Evolutionary conservation across 2,329 filamentous ascomycete genomes (phyloP), one percentile per base, ranked within the genome.

Genomic region (Pseudogymnoascus sp.): DNA sequence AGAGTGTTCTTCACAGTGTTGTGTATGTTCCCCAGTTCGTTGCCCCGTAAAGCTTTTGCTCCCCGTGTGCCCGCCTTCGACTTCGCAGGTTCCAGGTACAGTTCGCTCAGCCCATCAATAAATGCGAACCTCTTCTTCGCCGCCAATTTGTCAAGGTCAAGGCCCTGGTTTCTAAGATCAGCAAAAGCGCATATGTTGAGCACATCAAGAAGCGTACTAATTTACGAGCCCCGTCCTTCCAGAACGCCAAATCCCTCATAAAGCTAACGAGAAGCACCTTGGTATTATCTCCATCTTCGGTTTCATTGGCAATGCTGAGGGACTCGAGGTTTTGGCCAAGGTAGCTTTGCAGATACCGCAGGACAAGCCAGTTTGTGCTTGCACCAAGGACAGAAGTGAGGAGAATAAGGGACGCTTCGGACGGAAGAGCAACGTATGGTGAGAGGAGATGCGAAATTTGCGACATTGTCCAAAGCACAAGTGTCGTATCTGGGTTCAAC

Each of bases 191-290:
- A 42, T 21, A 15, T 21, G 21, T 4, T 44, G 68, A 69, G 65
- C 62, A 33, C 50, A 33, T 21, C 21, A 60, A 5, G 21, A 28
- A 26, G 74, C 80, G 67, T 76, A 90, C 88, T 71, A 91, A 75
- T 74, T 87, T 87, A 62, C 84, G 82, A 1, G 82, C 82, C 60
- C 90, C 87, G 2, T 87, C 83, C 66, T 79, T 86, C 91, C 92
- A 97, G 72, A 96, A 96, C 1, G 83, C 78, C 67, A 82, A 83
- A 70, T 93, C 88, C 65, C 90, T 83, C 76, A 96, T 78, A 76
- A 95, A 96, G 77, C 90, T 96, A 64, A 95, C 86, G 2, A 97
- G 79, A 2, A 96, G 80, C 0, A 97, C 82, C 60, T 78, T 81
- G 26, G 74, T 76, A 57, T n/a, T 57, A 47, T 77, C 76, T 10